Evolutionary conservation across 31 red algal genomes (phyloP).

Genomic region (Porphyra umbilicalis): DNA sequence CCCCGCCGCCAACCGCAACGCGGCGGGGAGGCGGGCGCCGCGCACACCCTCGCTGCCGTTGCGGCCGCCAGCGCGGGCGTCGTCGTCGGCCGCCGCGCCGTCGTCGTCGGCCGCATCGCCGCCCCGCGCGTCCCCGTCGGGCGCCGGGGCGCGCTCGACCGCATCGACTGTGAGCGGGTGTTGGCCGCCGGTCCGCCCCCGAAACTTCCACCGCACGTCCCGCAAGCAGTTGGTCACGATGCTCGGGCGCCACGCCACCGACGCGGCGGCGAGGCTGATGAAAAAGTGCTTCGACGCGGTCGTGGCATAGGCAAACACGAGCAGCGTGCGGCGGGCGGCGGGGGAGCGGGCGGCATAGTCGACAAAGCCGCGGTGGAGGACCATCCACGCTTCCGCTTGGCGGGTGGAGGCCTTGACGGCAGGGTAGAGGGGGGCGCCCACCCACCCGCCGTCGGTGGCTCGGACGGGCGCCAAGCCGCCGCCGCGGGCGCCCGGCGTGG

Average conservation of each 20-base stretch:
- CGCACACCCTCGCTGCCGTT: too few species aligned
- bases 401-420: constrained; percentile 4
- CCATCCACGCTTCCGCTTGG: constrained; percentile 81
- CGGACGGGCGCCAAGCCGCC: background rate
- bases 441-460: background rate
- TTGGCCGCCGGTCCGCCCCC: constrained; percentile 32
- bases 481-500: background rate
- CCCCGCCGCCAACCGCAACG: too few species aligned
- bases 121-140: constrained; percentile 25
- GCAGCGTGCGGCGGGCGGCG: constrained; percentile 50
- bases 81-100: too few species aligned
- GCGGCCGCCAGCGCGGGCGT: too few species aligned
- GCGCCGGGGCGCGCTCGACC: too few species aligned
- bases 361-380: constrained; percentile 43
- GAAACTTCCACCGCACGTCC: constrained; percentile 42
- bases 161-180: constrained; percentile 75
- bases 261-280: constrained; percentile 52
- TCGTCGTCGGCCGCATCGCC: too few species aligned
- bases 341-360: constrained; percentile 24
- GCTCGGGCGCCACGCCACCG: constrained; percentile 23
- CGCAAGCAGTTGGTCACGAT: constrained; percentile 60
- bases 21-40: too few species aligned
- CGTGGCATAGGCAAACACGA: constrained; percentile 46
- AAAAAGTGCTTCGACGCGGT: constrained; percentile 73
- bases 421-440: too few species aligned